Evolutionary conservation across 225 moss, liverwort and hornwort species (phyloP).

Genomic region (Neckera pumila): DNA sequence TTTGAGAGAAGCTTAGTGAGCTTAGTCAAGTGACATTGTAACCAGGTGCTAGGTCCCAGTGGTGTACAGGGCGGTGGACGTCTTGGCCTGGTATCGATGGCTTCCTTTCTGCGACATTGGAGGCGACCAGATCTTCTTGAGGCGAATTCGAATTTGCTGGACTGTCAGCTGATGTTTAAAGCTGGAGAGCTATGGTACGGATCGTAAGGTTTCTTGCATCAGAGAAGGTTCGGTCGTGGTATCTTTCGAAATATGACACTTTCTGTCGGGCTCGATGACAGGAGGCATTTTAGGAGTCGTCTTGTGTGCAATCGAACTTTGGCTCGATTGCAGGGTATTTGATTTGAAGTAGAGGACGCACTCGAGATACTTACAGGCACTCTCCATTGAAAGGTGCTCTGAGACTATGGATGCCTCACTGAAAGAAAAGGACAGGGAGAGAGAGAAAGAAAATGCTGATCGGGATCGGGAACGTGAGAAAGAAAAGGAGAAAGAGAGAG

Average conservation of each 20-base stretch:
- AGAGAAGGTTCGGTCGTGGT: neutral
- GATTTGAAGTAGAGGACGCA: slow-evolving; percentile 2
- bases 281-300: neutral
- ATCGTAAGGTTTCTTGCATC: slow-evolving; percentile 9
- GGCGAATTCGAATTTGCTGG: slow-evolving; percentile 2
- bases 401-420: slow-evolving; percentile 25
- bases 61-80: neutral
- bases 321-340: slow-evolving; percentile 4
- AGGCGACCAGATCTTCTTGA: slow-evolving; percentile 8
- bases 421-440: slow-evolving; percentile 52
- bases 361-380: neutral
- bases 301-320: neutral
- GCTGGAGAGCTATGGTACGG: slow-evolving; percentile 1
- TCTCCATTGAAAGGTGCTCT: neutral
- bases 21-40: neutral
- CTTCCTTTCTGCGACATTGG: neutral
- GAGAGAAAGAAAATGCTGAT: slow-evolving; percentile 71
- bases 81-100: neutral
- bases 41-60: neutral
- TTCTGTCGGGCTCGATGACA: neutral
- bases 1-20: neutral
- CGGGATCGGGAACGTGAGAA: slow-evolving; percentile 77
- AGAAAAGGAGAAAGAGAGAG: slow-evolving; percentile 84
- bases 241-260: neutral
- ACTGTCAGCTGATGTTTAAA: neutral